Base-by-base conservation (phyloP, 768 basidiomycete genomes). In the Suillus hirtellus region DNA sequence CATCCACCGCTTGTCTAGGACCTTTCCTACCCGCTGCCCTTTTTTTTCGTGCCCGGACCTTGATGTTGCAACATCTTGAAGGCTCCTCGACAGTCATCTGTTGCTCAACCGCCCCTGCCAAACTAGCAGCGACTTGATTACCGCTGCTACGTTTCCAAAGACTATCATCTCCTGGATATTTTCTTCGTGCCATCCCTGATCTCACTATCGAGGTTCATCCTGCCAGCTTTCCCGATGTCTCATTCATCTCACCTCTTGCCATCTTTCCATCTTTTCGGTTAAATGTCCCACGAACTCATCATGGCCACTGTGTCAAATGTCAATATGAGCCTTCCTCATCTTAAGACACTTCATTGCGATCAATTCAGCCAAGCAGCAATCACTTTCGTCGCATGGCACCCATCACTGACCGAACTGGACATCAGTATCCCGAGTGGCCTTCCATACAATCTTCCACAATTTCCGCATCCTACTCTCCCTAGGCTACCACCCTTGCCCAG, bases 211-310 rank as follows among this genome's bases (percentile, higher is more conserved):
- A 55, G n/a, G n/a, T 37, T 55, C 3, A 37, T 38, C 12, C 54
- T 55, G 17, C 19, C 35, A 24, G 14, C 35, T 21, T 55, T 55
- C 37, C 54, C 17, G 21, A 38, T 24, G 7, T 38, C 14, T 55
- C 37, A 21, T 54, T 54, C 35, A 55, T 55, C 21, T 38, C 54
- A 55, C 37, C 35, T 21, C 6, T 54, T 54, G n/a, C 35, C 53
- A 55, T 37, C 53, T 37, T 37, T 55, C n/a, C 14, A 3, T 15
- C 54, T 55, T 21, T 55, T 38, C n/a, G 54, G 54, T 55, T 38
- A 55, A n/a, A 12, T n/a, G 14, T 21, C 14, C 1, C n/a, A 55
- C 35, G 54, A 38, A 37, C n/a, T 19, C 35, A 21, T 38, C 12
- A 4, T 21, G 21, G n/a, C 54, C 7, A 21, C 1, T 9, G 35